Base-by-base conservation (phyloP, 2,329 filamentous ascomycete genomes). In the Triangularia setosa region DNA sequence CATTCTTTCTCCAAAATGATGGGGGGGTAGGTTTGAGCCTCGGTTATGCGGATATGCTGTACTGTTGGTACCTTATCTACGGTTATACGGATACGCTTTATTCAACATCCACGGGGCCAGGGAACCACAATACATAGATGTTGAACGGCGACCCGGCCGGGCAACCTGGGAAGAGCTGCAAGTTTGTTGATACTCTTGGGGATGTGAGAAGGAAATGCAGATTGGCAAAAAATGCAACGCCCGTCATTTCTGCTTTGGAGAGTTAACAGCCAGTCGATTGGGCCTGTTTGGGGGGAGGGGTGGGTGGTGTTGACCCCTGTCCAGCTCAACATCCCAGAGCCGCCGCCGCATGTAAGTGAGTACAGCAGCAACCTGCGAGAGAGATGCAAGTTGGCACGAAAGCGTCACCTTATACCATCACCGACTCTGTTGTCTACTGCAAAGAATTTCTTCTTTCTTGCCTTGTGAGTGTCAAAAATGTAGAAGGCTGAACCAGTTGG, bases 271-370 rank as follows among this genome's bases (percentile, higher is more conserved):
- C 57, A 59, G 57, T 59, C 57, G 18, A 59, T 59, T 48, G 57
- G 56, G 9, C 28, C 28, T 35, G 16, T 25, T 27, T 44, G 33
- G 30, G 30, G n/a, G 11, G 7, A 30, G 27, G 27, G 27, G 27
- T 30, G 27, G 27, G 27, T 28, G 4, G 8, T 28, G 27, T 28
- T 28, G 27, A 28, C 27, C 58, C 58, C 35, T 60, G 58, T 60
- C 58, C 58, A 60, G 58, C 58, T 60, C 58, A 60, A 60, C 28
- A 60, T 28, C 58, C 58, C 35, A 52, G 58, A 52, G 35, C 35
- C 35, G 35, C 35, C 58, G 40, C 58, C 28, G 24, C 21, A 60
- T 40, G 44, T 40, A 40, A 40, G 35, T 40, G 35, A 4, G 16
- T n/a, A 14, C 35, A 35, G 6, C 30, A 33, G 30, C 30, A 33